Evolutionary conservation across 169 alveolate species (phyloP).

Genomic region (Plasmodium vinckei): DNA sequence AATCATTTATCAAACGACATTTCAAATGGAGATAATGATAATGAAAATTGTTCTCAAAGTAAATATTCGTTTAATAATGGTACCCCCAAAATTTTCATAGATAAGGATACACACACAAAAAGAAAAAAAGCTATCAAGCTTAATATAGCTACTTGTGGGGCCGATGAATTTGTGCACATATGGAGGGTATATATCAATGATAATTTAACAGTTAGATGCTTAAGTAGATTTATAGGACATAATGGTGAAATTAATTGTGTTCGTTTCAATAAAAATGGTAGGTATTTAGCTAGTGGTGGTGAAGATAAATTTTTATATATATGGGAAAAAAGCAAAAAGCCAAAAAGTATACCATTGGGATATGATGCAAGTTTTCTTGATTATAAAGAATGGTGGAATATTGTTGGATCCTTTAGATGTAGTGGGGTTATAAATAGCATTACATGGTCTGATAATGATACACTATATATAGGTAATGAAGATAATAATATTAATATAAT

Average conservation of each 20-base stretch:
- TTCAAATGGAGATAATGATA: neutral
- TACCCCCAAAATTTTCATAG: neutral
- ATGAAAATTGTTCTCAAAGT: neutral
- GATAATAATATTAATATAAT: constrained; percentile 73
- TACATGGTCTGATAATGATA: constrained; percentile 66
- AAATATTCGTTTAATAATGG: neutral
- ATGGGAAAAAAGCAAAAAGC: constrained; percentile 85
- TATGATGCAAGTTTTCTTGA: constrained; percentile 81
- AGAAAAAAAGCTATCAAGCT: constrained; percentile 57
- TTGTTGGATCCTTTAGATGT: constrained; percentile 85
- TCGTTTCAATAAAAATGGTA: constrained; percentile 89
- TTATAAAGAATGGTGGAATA: constrained; percentile 86
- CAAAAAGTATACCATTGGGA: constrained; percentile 78
- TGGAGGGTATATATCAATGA: constrained; percentile 88
- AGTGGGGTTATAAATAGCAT: constrained; percentile 71
- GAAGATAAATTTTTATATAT: constrained; percentile 87
- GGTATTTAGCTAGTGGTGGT: constrained; percentile 91
- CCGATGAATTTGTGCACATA: constrained; percentile 92
- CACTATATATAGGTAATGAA: constrained; percentile 65
- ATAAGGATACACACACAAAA: neutral
- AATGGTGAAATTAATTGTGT: constrained; percentile 92
- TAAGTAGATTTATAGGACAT: constrained; percentile 90
- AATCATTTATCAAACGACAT: constrained; percentile 2
- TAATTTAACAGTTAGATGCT: constrained; percentile 84
- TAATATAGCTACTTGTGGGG: constrained; percentile 92